Conservation (phyloP, 106 monocot species). For the Cymbidium sinense region DNA sequence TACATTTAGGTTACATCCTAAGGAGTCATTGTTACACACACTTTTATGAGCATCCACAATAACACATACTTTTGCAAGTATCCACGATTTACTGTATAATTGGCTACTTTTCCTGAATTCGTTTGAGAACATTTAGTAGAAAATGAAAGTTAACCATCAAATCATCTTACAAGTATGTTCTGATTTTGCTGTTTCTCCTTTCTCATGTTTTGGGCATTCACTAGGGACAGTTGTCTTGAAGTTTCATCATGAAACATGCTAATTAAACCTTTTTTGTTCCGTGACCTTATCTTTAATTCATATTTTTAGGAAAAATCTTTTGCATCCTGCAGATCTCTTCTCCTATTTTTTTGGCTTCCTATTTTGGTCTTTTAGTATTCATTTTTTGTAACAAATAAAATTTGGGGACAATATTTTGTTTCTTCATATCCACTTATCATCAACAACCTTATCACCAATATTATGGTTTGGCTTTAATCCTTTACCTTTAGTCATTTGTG, state of each 20-base stretch:
- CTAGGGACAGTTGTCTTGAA: not conserved
- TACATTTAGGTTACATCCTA: not conserved
- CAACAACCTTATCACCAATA: not conserved
- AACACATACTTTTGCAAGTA: too few species aligned
- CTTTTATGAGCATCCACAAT: not conserved
- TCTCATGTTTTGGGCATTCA: too few species aligned
- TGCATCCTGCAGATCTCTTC: not conserved
- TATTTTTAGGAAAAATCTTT: not conserved
- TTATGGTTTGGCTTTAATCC: constrained; percentile 2
- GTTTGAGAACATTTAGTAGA: not conserved
- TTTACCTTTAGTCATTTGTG: not conserved
- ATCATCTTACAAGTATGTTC: not conserved
- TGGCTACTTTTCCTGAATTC: not conserved
- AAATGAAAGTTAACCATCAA: not conserved
- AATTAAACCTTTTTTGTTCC: not conserved
- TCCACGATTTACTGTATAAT: not conserved
- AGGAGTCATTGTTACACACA: not conserved
- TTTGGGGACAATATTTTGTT: not conserved
- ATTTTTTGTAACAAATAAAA: not conserved
- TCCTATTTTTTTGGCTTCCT: not conserved
- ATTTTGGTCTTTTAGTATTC: not conserved
- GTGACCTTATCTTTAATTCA: not conserved
- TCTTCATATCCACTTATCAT: not conserved
- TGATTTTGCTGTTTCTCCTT: not conserved
- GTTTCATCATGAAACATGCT: not conserved